Conservation (phyloP, 202 grass and related monocot species). For the Zoysia matrella region DNA sequence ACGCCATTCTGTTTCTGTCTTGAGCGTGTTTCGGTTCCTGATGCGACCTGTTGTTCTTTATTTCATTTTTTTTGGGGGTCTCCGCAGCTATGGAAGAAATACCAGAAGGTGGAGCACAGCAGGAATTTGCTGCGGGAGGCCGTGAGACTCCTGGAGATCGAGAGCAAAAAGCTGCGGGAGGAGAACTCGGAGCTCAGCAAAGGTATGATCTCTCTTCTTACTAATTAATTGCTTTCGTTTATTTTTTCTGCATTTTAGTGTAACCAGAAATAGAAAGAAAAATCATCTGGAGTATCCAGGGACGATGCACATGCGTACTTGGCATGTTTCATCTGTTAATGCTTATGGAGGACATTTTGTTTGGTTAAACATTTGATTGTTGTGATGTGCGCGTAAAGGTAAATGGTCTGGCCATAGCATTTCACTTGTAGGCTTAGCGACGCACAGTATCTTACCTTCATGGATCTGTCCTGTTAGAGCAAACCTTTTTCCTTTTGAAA, state of each 20-base stretch:
- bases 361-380: too few species aligned
- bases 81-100: slow-evolving; percentile 72
- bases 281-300: slow-evolving; percentile 1
- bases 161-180: slow-evolving; percentile 50
- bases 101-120: slow-evolving; percentile 55
- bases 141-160: slow-evolving; percentile 57
- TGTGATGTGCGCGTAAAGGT: too few species aligned
- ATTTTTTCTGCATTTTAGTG: slow-evolving; percentile 25
- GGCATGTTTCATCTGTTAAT: too few species aligned
- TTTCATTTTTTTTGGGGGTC: background rate
- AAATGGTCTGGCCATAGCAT: background rate
- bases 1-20: background rate
- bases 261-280: background rate
- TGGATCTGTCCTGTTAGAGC: background rate
- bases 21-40: background rate
- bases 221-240: background rate
- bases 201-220: slow-evolving; percentile 42
- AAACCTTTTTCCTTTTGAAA: too few species aligned
- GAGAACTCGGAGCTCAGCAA: slow-evolving; percentile 56
- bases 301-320: background rate
- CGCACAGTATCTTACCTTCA: too few species aligned
- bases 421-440: too few species aligned
- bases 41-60: background rate
- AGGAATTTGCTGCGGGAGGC: slow-evolving; percentile 64
- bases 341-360: too few species aligned